These are phyloP conservation scores for Colletotrichum sp. DNA, from an alignment of 2,329 filamentous ascomycete species.

Conservation along the genomic window DNA sequence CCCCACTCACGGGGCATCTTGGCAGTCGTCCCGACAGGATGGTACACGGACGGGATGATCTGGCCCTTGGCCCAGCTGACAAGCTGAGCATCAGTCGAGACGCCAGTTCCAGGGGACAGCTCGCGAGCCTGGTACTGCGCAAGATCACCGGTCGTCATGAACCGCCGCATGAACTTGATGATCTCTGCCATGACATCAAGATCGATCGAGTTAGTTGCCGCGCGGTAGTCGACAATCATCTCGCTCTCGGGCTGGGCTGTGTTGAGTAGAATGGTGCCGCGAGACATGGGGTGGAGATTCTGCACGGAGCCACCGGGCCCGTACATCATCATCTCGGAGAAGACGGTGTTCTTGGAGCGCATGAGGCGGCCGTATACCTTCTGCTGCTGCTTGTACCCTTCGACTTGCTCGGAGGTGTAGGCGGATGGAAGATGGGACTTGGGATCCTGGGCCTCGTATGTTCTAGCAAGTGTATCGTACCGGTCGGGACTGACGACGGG, in stretches of 20 bases:
- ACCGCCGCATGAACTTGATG: conserved; percentile 29
- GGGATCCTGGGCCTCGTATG: conserved; percentile 24
- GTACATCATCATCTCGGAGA: conserved; percentile 50
- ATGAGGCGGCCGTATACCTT: conserved; percentile 24
- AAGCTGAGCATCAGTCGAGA: conserved; percentile 24
- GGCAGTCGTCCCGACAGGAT: conserved; percentile 31
- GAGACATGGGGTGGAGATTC: conserved; percentile 28
- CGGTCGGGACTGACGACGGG: conserved; percentile 25
- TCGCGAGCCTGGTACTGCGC: conserved; percentile 25
- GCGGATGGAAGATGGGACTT: conserved; percentile 22
- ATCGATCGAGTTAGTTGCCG: conserved; percentile 28
- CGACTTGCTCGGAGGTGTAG: conserved; percentile 25
- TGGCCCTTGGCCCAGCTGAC: conserved; percentile 24
- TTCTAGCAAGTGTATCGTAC: conserved; percentile 22
- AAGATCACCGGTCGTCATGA: conserved; percentile 24
- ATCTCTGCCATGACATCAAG: conserved; percentile 28
- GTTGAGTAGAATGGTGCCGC: conserved; percentile 27
- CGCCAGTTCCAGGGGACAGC: conserved; percentile 24
- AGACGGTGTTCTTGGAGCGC: conserved; percentile 34
- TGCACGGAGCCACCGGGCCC: conserved; percentile 27
- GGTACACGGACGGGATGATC: conserved; percentile 29
- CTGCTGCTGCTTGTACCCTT: conserved; percentile 47
- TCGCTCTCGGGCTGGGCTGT: conserved; percentile 23
- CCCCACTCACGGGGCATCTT: conserved; percentile 32
- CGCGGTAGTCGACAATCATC: conserved; percentile 31